Evolutionary conservation across 2,329 filamentous ascomycete species (phyloP).

Genomic region (Penicillium sp.): DNA sequence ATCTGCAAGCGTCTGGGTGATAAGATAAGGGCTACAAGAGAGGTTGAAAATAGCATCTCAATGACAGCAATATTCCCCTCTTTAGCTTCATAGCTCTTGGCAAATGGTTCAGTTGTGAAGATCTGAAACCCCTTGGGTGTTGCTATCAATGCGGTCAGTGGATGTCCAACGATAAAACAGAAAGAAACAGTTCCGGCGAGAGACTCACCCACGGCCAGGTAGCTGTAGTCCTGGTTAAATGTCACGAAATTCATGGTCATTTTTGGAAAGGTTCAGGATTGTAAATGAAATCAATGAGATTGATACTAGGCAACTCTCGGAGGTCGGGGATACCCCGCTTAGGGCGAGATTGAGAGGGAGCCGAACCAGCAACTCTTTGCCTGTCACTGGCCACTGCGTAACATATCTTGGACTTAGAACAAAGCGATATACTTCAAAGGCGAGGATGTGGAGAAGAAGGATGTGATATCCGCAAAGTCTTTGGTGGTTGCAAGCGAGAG

Average conservation of each 20-base stretch:
- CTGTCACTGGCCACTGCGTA: constrained; percentile 19
- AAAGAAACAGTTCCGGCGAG: not conserved
- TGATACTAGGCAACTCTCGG: constrained; percentile 18
- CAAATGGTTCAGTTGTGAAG: constrained; percentile 94
- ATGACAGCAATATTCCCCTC: constrained; percentile 94
- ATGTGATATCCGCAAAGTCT: constrained; percentile 10
- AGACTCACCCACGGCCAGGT: constrained; percentile 80
- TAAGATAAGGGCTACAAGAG: constrained; percentile 86
- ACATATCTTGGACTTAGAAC: constrained; percentile 13
- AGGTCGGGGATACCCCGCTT: constrained; percentile 21
- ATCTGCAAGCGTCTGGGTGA: constrained; percentile 92
- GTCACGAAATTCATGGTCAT: constrained; percentile 96
- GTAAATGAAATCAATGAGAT: constrained; percentile 4
- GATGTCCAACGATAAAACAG: not conserved
- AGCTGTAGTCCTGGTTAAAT: constrained; percentile 98
- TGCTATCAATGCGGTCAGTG: constrained; percentile 51
- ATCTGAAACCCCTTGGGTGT: constrained; percentile 94
- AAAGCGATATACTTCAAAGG: not conserved
- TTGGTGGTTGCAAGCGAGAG: constrained; percentile 32
- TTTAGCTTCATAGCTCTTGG: constrained; percentile 89
- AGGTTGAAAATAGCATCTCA: constrained; percentile 98
- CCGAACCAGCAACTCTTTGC: constrained; percentile 17
- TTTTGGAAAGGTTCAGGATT: constrained; percentile 24
- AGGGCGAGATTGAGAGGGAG: constrained; percentile 8
- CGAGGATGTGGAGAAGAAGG: constrained; percentile 2